These are phyloP conservation scores for Ogataea naganishii DNA, from an alignment of 805 yeast species.

Conservation along the genomic window DNA sequence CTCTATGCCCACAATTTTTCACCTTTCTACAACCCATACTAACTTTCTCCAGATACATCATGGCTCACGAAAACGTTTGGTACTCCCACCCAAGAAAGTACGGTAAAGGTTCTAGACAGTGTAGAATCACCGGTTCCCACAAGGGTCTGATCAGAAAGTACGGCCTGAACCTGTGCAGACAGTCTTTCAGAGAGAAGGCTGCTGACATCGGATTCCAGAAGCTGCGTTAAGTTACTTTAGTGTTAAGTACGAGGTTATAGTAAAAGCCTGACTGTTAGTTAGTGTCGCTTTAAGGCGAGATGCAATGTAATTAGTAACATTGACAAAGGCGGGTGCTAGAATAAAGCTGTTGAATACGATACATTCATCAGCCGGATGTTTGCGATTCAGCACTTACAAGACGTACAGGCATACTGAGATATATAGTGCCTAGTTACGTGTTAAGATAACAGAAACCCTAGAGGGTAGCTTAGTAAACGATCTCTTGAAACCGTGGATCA, in stretches of 20 bases:
- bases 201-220: conserved; percentile 98
- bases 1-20: conserved; percentile 3
- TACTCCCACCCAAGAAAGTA: conserved; percentile 99
- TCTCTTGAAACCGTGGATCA: conserved; percentile 60
- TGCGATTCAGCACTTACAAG: too few species aligned
- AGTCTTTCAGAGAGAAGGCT: conserved; percentile 99
- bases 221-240: conserved; percentile 66
- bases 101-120: conserved; percentile 99
- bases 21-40: background rate
- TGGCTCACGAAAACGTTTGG: conserved; percentile 99
- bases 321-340: too few species aligned
- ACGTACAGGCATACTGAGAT: too few species aligned
- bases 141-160: conserved; percentile 99
- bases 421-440: too few species aligned
- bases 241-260: background rate
- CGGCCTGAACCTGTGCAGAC: conserved; percentile 99
- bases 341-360: too few species aligned
- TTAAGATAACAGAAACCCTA: too few species aligned
- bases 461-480: too few species aligned
- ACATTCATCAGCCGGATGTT: too few species aligned
- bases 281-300: too few species aligned
- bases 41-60: conserved; percentile 35
- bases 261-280: too few species aligned
- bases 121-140: conserved; percentile 99
- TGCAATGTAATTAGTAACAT: too few species aligned